Conservation (phyloP, 108 stramenopile species). For the Aurantiochytrium sp. region DNA sequence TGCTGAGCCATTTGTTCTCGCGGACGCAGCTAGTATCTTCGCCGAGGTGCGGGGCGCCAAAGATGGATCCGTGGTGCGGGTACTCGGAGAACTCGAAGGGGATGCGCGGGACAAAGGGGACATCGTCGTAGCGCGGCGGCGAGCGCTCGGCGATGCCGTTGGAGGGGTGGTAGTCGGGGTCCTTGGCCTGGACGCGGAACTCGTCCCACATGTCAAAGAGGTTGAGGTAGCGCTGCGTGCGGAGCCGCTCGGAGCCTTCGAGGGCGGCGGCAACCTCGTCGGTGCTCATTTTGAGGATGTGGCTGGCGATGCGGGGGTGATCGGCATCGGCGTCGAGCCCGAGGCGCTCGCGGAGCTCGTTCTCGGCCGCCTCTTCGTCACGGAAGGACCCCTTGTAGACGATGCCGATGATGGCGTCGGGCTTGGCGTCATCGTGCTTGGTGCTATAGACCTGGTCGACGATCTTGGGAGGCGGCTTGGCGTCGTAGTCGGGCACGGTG, state of each 20-base stretch:
- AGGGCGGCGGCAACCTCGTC: background rate
- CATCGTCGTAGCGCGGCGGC: conserved; percentile 7
- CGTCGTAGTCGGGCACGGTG: background rate
- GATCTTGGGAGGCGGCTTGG: background rate
- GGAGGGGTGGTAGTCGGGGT: background rate
- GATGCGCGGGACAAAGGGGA: background rate
- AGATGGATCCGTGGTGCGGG: background rate
- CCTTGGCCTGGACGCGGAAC: background rate
- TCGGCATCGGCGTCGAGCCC: background rate
- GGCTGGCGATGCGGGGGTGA: background rate
- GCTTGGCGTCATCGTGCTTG: background rate
- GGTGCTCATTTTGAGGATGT: background rate
- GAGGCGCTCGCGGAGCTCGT: background rate
- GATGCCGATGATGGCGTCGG: background rate
- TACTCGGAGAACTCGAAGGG: background rate
- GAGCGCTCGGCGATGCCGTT: background rate
- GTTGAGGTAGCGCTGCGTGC: background rate
- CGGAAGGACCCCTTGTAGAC: background rate
- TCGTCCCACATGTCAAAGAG: conserved; percentile 5
- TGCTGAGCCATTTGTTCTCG: background rate
- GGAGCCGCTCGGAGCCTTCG: background rate
- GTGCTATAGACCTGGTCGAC: conserved; percentile 9
- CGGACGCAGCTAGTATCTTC: background rate
- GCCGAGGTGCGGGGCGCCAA: background rate
- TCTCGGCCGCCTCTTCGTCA: background rate